Conservation (phyloP, 192 early-diverging fungal species). For the Lobosporangium transversale region DNA sequence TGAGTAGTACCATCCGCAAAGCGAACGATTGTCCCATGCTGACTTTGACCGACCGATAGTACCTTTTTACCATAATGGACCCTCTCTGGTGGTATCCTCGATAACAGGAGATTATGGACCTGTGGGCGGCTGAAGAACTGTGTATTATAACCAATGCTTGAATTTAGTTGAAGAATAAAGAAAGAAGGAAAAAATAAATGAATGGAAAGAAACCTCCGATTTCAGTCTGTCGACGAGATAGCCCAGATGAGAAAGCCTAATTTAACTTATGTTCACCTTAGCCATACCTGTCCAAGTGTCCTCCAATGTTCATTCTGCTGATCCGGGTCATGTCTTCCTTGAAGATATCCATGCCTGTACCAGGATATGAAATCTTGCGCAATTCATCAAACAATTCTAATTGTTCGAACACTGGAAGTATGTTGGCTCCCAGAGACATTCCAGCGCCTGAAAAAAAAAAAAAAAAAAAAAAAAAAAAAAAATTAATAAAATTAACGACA, state of each 20-base stretch:
- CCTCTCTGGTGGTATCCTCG: slow-evolving; percentile 1
- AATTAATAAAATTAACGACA: not conserved
- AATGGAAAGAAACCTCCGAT: not conserved
- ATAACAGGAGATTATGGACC: slow-evolving; percentile 13
- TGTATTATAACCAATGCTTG: not conserved
- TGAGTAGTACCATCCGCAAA: slow-evolving; percentile 30
- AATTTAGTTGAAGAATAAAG: not conserved
- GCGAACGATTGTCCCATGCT: slow-evolving; percentile 18
- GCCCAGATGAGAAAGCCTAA: not conserved
- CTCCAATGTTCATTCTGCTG: not conserved
- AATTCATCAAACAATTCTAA: slow-evolving; percentile 27
- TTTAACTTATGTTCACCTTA: not conserved
- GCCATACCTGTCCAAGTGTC: not conserved
- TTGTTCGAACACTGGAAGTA: slow-evolving; percentile 32
- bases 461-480: not conserved
- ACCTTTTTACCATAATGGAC: slow-evolving; percentile 30
- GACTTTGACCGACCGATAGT: slow-evolving; percentile 10
- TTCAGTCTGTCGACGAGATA: not conserved
- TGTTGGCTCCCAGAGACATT: slow-evolving; percentile 12
- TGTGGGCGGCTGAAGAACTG: not conserved
- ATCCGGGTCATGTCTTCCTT: slow-evolving; percentile 10
- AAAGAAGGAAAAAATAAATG: slow-evolving; percentile 2
- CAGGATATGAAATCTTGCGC: slow-evolving; percentile 6
- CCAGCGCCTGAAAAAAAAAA: slow-evolving; percentile 2
- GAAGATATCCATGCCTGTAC: slow-evolving; percentile 12